Percentiles rank a stretch among this genome's conserved stretches.
Conservation (phyloP, 2,329 filamentous ascomycete genomes). For the Dothidotthia symphoricarpi region DNA sequence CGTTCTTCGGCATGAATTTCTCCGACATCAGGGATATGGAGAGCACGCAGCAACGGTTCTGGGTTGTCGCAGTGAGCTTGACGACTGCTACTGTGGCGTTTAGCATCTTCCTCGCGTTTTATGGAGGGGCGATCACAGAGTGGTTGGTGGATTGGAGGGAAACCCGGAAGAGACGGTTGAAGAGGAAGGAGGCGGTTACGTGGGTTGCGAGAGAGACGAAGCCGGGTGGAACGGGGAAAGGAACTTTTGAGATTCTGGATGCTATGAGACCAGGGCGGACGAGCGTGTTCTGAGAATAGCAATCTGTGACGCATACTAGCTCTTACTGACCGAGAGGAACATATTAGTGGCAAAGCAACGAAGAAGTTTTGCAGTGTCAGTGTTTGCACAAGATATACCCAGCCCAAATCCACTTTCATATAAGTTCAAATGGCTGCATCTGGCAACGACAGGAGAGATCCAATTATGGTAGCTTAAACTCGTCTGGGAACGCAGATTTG, state of each 20-base stretch:
- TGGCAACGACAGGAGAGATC: too few species aligned
- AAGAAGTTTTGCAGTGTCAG: too few species aligned
- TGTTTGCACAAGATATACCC: too few species aligned
- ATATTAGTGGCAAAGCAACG: too few species aligned
- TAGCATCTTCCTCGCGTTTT: slow-evolving; percentile 44
- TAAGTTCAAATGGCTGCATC: too few species aligned
- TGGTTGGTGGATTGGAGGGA: slow-evolving; percentile 40
- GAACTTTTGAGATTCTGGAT: slow-evolving; percentile 27
- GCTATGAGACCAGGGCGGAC: slow-evolving; percentile 12
- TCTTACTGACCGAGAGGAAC: too few species aligned
- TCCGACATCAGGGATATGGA: slow-evolving; percentile 44
- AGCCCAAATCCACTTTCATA: too few species aligned
- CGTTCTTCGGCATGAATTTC: slow-evolving; percentile 48
- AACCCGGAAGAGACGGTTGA: slow-evolving; percentile 15
- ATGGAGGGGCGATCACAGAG: slow-evolving; percentile 41
- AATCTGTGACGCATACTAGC: too few species aligned
- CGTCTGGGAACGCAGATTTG: too few species aligned
- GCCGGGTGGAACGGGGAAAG: slow-evolving; percentile 4
- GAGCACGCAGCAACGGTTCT: slow-evolving; percentile 42
- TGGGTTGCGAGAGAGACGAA: slow-evolving; percentile 3
- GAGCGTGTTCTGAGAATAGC: slow-evolving; percentile 9
- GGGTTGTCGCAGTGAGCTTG: slow-evolving; percentile 42
- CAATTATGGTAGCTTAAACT: too few species aligned
- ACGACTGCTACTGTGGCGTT: slow-evolving; percentile 41
- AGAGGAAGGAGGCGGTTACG: slow-evolving; percentile 7